Evolutionary conservation across 164 flowering plant species (phyloP), one percentile per base, ranked within the genome.

Genomic region (Taxillus chinensis): DNA sequence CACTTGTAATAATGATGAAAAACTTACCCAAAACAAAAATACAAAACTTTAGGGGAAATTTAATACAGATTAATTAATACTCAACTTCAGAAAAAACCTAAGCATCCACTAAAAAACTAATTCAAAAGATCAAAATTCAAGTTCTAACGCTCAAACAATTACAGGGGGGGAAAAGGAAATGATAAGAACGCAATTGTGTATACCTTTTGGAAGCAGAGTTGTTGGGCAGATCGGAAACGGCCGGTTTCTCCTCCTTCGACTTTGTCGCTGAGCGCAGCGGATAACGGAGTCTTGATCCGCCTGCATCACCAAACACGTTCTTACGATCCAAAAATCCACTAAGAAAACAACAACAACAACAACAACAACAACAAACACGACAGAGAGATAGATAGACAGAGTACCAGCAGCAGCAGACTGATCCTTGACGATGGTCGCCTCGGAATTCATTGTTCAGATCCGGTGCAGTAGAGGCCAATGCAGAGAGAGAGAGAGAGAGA

Each of bases 231-330:
- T 80, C 81, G 0, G 66, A 27, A 43, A 54, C 8, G 75, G 68
- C 1, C 68, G 27, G 66, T 59, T 69, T 77, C 60, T 80, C 86
- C 9, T 80, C 82, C 77, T 78, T 87, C 8, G 67, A 16, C 59
- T 80, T 86, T 13, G 67, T 66, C 12, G 80, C 80, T 12, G 96
- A 88, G 75, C 96, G 74, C 55, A 88, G 79, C n/a, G 90, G 80
- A 64, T 88, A 88, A 37, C 92, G 73, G 38, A 74, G 65, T 70
- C 70, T 84, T 9, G 87, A 75, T 61, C 65, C 69, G 41, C 62
- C 69, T 0, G 79, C 13, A 14, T 45, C 61, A 40, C 45, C 81
- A 73, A 64, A 5, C 12, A 14, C 9, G 12, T 4, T 14, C 51
- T 14, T 14, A 11, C 3, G 13, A 48, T 7, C 9, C 13, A 8